phyloP scores from a whole-genome alignment of 106 monocot species.

The Dioscorea dumetorum region DNA sequence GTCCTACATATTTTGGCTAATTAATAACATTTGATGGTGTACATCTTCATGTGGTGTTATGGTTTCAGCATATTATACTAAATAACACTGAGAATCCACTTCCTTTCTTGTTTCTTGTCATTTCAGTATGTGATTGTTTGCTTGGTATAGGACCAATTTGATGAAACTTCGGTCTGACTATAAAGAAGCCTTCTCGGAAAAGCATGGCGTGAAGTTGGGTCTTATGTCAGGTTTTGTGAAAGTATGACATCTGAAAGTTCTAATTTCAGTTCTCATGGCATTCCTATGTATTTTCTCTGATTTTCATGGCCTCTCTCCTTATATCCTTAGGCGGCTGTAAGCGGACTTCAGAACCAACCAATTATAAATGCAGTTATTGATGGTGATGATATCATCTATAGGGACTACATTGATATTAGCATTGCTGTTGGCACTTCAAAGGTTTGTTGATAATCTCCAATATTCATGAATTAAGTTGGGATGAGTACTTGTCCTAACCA shows the following conservation, averaged over 20 bases:
- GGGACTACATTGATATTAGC: conserved; percentile 82
- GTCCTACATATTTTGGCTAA: neutral
- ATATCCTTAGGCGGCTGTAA: conserved; percentile 72
- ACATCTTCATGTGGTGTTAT: neutral
- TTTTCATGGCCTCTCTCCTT: neutral
- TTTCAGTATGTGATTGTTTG: neutral
- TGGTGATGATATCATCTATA: conserved; percentile 91
- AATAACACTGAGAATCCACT: too few relatives aligned
- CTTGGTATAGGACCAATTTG: conserved; percentile 76
- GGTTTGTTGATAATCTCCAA: conserved; percentile 26
- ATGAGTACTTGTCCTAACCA: too few relatives aligned
- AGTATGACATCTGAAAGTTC: conserved; percentile 19
- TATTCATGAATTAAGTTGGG: too few relatives aligned
- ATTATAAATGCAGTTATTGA: conserved; percentile 89
- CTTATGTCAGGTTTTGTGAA: conserved; percentile 96
- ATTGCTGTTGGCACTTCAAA: conserved; percentile 91
- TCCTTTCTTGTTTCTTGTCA: too few relatives aligned
- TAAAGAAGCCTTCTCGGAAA: conserved; percentile 77
- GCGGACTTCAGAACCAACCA: conserved; percentile 88
- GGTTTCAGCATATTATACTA: neutral
- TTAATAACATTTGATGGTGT: neutral
- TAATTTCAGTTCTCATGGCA: neutral
- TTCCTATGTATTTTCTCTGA: neutral
- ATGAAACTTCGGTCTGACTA: conserved; percentile 97
- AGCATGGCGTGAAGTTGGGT: conserved; percentile 89